phyloP scores from a whole-genome alignment of 106 monocot genomes.

The Cymbidium sinense region DNA sequence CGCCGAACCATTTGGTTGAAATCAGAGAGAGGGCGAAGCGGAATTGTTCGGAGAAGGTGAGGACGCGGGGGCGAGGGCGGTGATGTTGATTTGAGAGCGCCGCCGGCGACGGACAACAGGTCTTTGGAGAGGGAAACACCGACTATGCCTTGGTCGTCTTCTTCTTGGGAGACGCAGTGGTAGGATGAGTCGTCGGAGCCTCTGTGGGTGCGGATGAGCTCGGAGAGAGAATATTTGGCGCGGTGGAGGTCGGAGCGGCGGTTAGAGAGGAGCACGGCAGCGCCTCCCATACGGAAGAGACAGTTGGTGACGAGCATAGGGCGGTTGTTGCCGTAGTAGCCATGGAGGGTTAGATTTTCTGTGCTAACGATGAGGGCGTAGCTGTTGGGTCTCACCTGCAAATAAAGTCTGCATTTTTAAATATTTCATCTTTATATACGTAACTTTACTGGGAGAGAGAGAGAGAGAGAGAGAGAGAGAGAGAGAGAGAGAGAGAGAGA shows the following conservation, averaged over 20 bases:
- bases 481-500: too few relatives aligned
- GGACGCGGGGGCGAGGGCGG: slow-evolving; percentile 5
- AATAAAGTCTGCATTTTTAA: neutral
- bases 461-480: too few relatives aligned
- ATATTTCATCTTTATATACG: too few relatives aligned
- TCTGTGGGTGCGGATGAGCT: slow-evolving; percentile 4
- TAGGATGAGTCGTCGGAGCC: slow-evolving; percentile 13
- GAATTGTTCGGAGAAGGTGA: slow-evolving; percentile 14
- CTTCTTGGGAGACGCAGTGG: slow-evolving; percentile 7
- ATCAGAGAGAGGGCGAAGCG: neutral
- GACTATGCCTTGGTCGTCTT: neutral
- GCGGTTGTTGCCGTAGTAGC: slow-evolving; percentile 14
- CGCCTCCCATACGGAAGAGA: slow-evolving; percentile 12
- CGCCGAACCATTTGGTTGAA: neutral
- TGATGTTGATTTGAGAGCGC: slow-evolving; percentile 7
- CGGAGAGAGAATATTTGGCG: slow-evolving; percentile 5
- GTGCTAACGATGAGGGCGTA: slow-evolving; percentile 13
- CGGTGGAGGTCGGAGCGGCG: neutral
- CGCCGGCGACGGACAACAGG: slow-evolving; percentile 8
- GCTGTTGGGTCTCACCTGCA: slow-evolving; percentile 4
- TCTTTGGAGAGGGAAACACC: slow-evolving; percentile 14
- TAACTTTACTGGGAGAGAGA: too few relatives aligned
- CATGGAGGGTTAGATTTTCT: slow-evolving; percentile 13
- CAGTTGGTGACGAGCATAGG: slow-evolving; percentile 14
- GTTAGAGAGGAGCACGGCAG: slow-evolving; percentile 17